Conservation (phyloP, 2,329 filamentous ascomycete species). For the Xylaria digitata region DNA sequence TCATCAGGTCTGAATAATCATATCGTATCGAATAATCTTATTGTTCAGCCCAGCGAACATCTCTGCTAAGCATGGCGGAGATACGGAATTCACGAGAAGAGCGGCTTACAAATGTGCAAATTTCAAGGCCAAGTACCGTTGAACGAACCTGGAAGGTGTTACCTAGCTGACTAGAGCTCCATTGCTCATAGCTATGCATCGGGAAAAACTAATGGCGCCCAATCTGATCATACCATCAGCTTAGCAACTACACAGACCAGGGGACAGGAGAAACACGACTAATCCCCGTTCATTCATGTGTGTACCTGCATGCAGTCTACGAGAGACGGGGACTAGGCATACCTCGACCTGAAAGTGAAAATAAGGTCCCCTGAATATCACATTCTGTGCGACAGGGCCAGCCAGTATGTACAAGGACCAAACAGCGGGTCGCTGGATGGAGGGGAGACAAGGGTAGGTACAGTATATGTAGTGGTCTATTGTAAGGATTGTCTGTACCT, state of each 20-base stretch:
- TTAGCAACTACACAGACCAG: constrained; percentile 12
- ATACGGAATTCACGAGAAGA: background rate
- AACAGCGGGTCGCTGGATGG: constrained; percentile 1
- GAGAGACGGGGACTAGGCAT: constrained; percentile 8
- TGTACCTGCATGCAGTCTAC: constrained; percentile 37
- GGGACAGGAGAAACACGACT: constrained; percentile 22
- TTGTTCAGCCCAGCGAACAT: constrained; percentile 13
- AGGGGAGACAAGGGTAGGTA: constrained; percentile 26
- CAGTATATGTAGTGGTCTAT: constrained; percentile 23
- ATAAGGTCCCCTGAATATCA: constrained; percentile 18
- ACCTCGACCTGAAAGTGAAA: constrained; percentile 15
- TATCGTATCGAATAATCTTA: constrained; percentile 28
- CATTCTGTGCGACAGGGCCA: constrained; percentile 3
- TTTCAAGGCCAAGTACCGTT: background rate
- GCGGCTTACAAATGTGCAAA: constrained; percentile 32
- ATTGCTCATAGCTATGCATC: constrained; percentile 13
- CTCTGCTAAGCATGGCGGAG: constrained; percentile 25
- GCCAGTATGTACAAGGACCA: background rate
- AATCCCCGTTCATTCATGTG: constrained; percentile 16
- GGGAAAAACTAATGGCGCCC: constrained; percentile 5
- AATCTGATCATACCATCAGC: constrained; percentile 20
- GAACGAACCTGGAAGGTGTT: constrained; percentile 28
- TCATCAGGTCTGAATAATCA: constrained; percentile 34
- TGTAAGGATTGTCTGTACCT: constrained; percentile 31
- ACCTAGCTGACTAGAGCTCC: constrained; percentile 11